phyloP scores from a whole-genome alignment of 768 basidiomycete species.

The Coprinopsis marcescibilis region DNA sequence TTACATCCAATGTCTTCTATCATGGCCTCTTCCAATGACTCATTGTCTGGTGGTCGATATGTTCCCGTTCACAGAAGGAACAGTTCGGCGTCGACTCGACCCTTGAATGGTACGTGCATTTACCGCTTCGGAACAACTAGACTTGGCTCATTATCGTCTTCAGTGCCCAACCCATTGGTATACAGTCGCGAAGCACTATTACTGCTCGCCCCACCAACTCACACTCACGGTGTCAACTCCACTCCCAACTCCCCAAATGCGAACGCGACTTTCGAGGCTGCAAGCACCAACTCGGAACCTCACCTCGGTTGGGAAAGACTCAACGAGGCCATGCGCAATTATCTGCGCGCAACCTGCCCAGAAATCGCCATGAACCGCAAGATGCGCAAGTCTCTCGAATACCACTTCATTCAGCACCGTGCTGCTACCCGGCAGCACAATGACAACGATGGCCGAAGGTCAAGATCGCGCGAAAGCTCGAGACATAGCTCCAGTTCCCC shows the following conservation, averaged over 20 bases:
- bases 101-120: conserved; percentile 7
- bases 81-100: conserved; percentile 6
- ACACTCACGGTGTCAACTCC: conserved; percentile 1
- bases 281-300: background rate
- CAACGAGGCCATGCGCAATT: conserved; percentile 18
- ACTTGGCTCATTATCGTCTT: background rate
- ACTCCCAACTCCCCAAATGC: conserved; percentile 4
- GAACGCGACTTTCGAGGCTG: background rate
- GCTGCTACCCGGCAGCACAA: background rate
- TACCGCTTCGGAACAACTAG: background rate
- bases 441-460: background rate
- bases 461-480: background rate
- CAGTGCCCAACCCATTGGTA: conserved; percentile 14
- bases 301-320: conserved; percentile 1
- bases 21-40: conserved; percentile 9
- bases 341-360: conserved; percentile 18
- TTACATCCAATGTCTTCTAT: background rate
- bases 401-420: conserved; percentile 12
- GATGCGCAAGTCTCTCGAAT: conserved; percentile 26
- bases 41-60: conserved; percentile 26
- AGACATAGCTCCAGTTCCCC: background rate
- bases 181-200: conserved; percentile 22
- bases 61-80: conserved; percentile 36
- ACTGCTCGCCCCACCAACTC: conserved; percentile 16
- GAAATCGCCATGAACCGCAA: conserved; percentile 28